These are phyloP conservation scores for Ganoderma boninense DNA, from an alignment of 1,284 basidiomycete species.

Conservation along the genomic window DNA sequence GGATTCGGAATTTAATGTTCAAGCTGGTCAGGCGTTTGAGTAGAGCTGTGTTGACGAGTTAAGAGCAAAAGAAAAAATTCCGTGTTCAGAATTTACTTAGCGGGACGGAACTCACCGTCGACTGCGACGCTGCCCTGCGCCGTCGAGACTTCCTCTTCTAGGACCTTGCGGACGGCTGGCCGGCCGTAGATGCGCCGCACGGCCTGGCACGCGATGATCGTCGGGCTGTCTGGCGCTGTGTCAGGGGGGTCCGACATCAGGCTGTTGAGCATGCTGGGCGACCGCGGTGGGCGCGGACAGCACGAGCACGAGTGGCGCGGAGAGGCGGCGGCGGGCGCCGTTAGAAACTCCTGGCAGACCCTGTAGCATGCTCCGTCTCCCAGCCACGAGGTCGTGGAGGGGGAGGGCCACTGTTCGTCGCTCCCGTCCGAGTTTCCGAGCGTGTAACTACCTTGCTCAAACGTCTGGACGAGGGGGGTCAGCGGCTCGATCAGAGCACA, in stretches of 20 bases:
- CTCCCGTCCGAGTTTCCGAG: not conserved
- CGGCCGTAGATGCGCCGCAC: slow-evolving; percentile 22
- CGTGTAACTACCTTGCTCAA: slow-evolving; percentile 11
- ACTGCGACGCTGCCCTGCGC: slow-evolving; percentile 34
- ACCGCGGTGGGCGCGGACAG: not conserved
- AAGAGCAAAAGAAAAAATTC: no score
- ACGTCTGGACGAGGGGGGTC: slow-evolving; percentile 9
- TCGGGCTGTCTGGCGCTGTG: not conserved
- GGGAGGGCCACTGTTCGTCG: not conserved
- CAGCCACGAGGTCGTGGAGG: not conserved
- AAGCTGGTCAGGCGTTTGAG: no score
- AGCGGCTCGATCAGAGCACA: not conserved
- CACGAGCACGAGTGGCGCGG: not conserved
- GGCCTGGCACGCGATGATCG: not conserved
- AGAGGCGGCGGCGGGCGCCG: no score
- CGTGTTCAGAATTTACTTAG: not conserved
- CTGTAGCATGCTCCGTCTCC: slow-evolving; percentile 17
- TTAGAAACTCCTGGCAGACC: not conserved
- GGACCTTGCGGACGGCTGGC: slow-evolving; percentile 30
- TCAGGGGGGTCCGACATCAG: not conserved
- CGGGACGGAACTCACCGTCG: slow-evolving; percentile 29
- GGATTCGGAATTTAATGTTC: not conserved
- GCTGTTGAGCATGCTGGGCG: slow-evolving; percentile 1
- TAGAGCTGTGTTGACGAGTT: no score
- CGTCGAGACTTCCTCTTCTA: slow-evolving; percentile 32